These are phyloP conservation scores for Suillus placidus DNA, from an alignment of 768 basidiomycete genomes.

Conservation along the genomic window DNA sequence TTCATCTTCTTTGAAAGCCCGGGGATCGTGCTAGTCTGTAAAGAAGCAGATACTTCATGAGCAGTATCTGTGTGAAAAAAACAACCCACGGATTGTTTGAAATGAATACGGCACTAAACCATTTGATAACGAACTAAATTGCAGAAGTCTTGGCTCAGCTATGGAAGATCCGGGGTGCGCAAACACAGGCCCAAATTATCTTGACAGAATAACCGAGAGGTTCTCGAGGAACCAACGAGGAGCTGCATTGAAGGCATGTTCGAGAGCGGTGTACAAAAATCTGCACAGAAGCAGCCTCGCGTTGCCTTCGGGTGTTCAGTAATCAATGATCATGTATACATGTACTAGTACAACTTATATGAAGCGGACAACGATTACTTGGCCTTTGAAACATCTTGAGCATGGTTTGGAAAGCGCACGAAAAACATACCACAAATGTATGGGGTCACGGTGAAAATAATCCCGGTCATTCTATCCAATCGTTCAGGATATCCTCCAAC, in stretches of 20 bases:
- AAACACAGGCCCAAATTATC: background rate
- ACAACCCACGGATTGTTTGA: background rate
- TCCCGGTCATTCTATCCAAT: conserved; percentile 23
- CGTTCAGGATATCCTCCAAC: conserved; percentile 27
- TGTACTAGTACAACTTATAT: background rate
- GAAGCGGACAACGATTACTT: background rate
- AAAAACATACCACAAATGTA: background rate
- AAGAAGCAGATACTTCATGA: background rate
- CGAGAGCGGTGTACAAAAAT: background rate
- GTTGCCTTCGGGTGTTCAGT: background rate
- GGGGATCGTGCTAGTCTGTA: background rate
- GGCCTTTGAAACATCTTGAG: background rate
- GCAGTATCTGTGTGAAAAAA: background rate
- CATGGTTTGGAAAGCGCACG: too few species aligned
- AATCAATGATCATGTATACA: background rate
- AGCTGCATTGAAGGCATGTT: background rate
- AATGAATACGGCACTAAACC: background rate
- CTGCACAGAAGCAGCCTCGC: background rate
- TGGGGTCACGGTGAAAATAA: background rate
- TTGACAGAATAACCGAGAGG: background rate
- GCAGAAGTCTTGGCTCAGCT: background rate
- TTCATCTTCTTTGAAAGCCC: background rate
- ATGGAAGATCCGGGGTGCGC: background rate
- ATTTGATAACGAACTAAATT: background rate
- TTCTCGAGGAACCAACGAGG: background rate